Base-by-base conservation (phyloP, 2,329 filamentous ascomycete genomes). In the Exophiala sideris region DNA sequence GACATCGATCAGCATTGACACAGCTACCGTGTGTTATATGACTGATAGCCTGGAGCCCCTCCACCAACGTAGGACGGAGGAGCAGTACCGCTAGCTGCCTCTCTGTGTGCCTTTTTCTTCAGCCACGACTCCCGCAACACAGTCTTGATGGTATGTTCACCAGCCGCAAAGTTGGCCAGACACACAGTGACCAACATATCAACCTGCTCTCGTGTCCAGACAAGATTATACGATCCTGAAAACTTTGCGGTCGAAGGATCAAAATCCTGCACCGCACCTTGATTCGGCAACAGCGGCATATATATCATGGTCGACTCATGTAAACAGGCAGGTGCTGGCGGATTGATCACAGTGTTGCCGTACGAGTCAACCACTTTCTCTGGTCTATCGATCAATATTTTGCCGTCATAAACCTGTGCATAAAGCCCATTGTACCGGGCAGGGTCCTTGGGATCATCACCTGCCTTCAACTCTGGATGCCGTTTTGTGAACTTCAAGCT, bases 211-310 rank as follows among this genome's bases (percentile, higher is more conserved):
- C 35, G 36, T 6, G 51, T 54, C 55, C 55, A 58, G 35, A 58
- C 55, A 16, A 58, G 51, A 21, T 54, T 58, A 39, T 54, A 58
- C 41, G 47, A 51, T 20, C 55, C 55, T 7, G 55, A 58, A 40
- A 58, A 58, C 39, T 58, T 54, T 5, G 55, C 51, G 14, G 51
- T 54, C 10, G 55, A 58, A 4, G 55, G 51, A 40, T 58, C 55
- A 36, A 54, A 58, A 14, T 50, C 51, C 5, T 41, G 20, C 42
- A 58, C 55, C 1, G 48, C 55, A 10, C 18, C 38, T 34, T 48
- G 40, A n/a, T 58, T 58, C n/a, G 55, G 55, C 20, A 58, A 48
- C 8, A 58, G 18, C 6, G 55, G 51, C 41, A 54, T 18, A 36
- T 58, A 58, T 21, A 58, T 44, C 55, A 58, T 54, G 10, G 49